Evolutionary conservation across 1,284 basidiomycete species (phyloP).

Genomic region (Ceratobasidium sp.): DNA sequence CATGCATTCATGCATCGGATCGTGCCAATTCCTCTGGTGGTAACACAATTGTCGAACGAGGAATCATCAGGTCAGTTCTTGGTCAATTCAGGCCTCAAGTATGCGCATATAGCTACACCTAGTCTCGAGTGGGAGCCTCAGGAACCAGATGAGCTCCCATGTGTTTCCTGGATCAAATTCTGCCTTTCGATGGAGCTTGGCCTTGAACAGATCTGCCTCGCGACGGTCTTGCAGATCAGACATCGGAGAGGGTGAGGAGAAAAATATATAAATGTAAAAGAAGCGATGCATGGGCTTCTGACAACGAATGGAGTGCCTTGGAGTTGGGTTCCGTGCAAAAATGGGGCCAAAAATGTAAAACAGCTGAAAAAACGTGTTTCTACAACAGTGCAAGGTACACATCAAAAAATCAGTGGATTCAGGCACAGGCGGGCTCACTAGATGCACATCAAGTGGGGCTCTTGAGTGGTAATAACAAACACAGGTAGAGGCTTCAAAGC

Average conservation of each 20-base stretch:
- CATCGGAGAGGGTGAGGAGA: neutral
- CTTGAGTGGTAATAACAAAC: too few relatives aligned
- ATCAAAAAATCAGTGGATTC: too few relatives aligned
- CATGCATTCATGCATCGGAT: neutral
- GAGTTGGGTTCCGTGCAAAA: neutral
- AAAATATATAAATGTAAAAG: neutral
- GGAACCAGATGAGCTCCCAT: slow-evolving; percentile 17
- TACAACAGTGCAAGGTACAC: too few relatives aligned
- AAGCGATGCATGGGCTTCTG: neutral
- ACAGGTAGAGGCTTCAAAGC: too few relatives aligned
- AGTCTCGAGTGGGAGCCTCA: neutral
- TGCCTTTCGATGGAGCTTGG: slow-evolving; percentile 4
- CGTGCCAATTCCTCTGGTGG: neutral
- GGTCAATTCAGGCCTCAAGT: neutral
- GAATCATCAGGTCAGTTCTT: neutral
- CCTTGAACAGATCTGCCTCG: slow-evolving; percentile 10
- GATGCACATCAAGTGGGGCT: too few relatives aligned
- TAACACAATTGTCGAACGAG: too few relatives aligned
- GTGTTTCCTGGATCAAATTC: slow-evolving; percentile 7
- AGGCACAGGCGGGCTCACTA: too few relatives aligned
- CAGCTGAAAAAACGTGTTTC: slow-evolving; percentile 3
- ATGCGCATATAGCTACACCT: slow-evolving; percentile 1
- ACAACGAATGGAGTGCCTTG: neutral
- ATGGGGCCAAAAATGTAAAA: slow-evolving; percentile 1
- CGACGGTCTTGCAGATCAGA: neutral